Evolutionary conservation across 148 eudicot species (phyloP).

Genomic region (Beta vulgaris): DNA sequence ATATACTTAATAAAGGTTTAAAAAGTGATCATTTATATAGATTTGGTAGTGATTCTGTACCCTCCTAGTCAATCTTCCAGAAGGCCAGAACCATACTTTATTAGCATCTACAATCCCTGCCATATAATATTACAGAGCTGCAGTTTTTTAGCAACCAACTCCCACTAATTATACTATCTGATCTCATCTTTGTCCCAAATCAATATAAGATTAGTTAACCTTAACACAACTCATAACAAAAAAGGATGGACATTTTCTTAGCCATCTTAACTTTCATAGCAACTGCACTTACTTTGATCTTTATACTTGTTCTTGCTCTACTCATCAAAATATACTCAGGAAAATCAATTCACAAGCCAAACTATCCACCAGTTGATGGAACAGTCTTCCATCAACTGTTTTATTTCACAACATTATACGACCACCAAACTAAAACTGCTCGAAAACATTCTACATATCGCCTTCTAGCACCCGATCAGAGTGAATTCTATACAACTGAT

Average conservation of each 20-base stretch:
- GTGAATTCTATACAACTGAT: conserved; percentile 62
- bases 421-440: conserved; percentile 46
- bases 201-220: background rate
- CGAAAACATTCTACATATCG: conserved; percentile 51
- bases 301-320: conserved; percentile 28
- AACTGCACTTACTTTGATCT: conserved; percentile 18
- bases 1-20: too few relatives aligned
- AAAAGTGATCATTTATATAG: too few relatives aligned
- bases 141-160: too few relatives aligned
- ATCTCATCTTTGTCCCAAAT: too few relatives aligned
- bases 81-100: too few relatives aligned
- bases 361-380: conserved; percentile 58
- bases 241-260: conserved; percentile 41
- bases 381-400: conserved; percentile 55
- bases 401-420: conserved; percentile 48
- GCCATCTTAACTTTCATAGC: conserved; percentile 31
- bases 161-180: too few relatives aligned
- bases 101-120: too few relatives aligned
- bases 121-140: too few relatives aligned
- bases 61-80: too few relatives aligned
- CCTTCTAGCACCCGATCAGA: conserved; percentile 54
- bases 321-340: conserved; percentile 42
- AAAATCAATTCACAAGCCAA: conserved; percentile 44
- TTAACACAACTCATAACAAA: background rate
- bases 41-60: too few relatives aligned